Conservation (phyloP, 805 yeast genomes). For the Wickerhamomyces hampshirensis region DNA sequence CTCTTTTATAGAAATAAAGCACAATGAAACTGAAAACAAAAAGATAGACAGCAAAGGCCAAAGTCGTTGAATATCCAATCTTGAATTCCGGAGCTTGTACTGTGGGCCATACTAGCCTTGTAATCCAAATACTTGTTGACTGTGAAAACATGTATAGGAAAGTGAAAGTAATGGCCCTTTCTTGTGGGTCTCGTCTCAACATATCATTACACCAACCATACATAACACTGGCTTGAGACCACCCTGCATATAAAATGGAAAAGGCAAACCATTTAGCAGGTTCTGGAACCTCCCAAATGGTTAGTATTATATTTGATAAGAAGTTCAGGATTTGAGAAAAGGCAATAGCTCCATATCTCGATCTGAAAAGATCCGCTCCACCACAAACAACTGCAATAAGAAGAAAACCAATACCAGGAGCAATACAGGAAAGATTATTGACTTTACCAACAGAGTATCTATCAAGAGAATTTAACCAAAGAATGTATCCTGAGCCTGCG, state of each 20-base stretch:
- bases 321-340: conserved; percentile 43
- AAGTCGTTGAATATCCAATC: conserved; percentile 46
- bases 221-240: conserved; percentile 57
- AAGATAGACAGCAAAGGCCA: conserved; percentile 28
- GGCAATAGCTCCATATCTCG: conserved; percentile 34
- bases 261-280: conserved; percentile 53
- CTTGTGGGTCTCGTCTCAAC: conserved; percentile 47
- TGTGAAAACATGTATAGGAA: conserved; percentile 49
- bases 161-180: conserved; percentile 43
- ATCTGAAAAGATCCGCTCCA: conserved; percentile 31
- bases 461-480: conserved; percentile 46
- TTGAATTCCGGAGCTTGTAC: conserved; percentile 50
- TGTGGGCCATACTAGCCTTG: conserved; percentile 31
- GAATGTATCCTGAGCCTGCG: conserved; percentile 35
- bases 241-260: conserved; percentile 16
- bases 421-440: conserved; percentile 37
- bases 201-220: conserved; percentile 60
- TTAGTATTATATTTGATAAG: conserved; percentile 42
- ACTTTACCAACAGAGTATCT: conserved; percentile 33
- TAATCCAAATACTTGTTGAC: conserved; percentile 45
- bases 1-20: conserved; percentile 33
- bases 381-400: conserved; percentile 8
- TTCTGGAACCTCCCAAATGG: conserved; percentile 48
- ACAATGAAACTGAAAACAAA: conserved; percentile 26
- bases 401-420: conserved; percentile 31